Percentiles rank a stretch among this genome's conserved stretches.
Conservation (phyloP, 495 filamentous ascomycete genomes). For the Annulohypoxylon stygium region DNA sequence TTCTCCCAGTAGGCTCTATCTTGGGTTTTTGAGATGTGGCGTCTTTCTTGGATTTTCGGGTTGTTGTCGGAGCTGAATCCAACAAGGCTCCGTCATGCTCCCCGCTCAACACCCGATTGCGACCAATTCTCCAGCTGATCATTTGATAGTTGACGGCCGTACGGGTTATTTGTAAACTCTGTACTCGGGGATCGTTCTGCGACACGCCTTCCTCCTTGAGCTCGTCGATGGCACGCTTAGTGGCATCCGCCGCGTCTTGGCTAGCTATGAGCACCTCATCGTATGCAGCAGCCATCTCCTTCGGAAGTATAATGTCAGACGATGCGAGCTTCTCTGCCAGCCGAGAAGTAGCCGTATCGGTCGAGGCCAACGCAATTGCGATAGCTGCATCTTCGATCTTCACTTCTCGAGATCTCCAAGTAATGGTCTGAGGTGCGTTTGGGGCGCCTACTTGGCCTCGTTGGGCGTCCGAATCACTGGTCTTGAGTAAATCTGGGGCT, state of each 20-base stretch:
- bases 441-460: conserved; percentile 66
- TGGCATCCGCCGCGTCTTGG: conserved; percentile 94
- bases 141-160: conserved; percentile 93
- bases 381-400: conserved; percentile 95
- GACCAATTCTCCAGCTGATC: conserved; percentile 93
- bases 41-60: conserved; percentile 60
- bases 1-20: conserved; percentile 72
- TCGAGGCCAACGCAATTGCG: conserved; percentile 72
- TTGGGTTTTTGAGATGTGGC: conserved; percentile 61
- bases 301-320: conserved; percentile 66
- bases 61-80: conserved; percentile 59
- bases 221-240: conserved; percentile 93
- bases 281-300: conserved; percentile 80
- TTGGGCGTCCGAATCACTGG: conserved; percentile 71
- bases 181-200: conserved; percentile 89
- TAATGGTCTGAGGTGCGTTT: conserved; percentile 78
- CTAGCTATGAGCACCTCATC: conserved; percentile 90
- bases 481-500: conserved; percentile 76
- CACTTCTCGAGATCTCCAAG: conserved; percentile 90
- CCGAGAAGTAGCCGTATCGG: conserved; percentile 65
- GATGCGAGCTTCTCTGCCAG: conserved; percentile 74
- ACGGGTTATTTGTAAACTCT: conserved; percentile 90
- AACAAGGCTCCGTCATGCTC: conserved; percentile 78
- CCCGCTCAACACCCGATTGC: conserved; percentile 89
- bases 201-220: conserved; percentile 82